Evolutionary conservation across 2,329 filamentous ascomycete species (phyloP), one percentile per base, ranked within the genome.

Genomic region (Diplodia seriata): DNA sequence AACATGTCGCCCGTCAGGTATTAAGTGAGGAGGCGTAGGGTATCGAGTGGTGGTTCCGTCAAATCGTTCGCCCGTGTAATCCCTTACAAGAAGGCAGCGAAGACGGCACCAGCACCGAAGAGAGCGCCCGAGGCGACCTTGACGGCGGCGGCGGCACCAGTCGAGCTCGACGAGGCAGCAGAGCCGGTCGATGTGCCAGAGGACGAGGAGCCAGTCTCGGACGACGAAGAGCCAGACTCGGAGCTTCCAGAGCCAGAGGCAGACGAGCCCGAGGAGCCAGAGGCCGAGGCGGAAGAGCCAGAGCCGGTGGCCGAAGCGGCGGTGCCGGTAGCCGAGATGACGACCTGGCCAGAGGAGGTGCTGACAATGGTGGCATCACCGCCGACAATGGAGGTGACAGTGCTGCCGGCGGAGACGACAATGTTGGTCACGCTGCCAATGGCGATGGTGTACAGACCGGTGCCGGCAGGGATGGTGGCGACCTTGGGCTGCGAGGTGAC

Each of bases 381-480:
- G 49, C 72, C 63, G 55, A 77, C 65, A 49, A 76, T 77, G 68
- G 76, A 77, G 70, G 72, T 75, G 74, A 51, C 50, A 29, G 74
- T 78, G 65, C 61, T 66, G 73, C 75, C 74, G 68, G 74, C 76
- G 67, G 72, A 74, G 70, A 79, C 76, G 55, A 75, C 73, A 36
- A 77, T 62, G 50, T 73, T 74, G 69, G 72, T 70, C 51, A 70
- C 69, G 59, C 73, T 72, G 31, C 70, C 70, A 49, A 77, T 69
- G 63, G 73, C 65, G 65, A 78, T 72, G 67, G 78, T 80, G 72
- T 75, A 69, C 69, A 78, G 68, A 69, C 78, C 78, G 15, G 75
- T 62, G 70, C 72, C 73, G 9, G 77, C 78, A 2, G 78, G 78
- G 66, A 80, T 77, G 71, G 73, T 71, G 63, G 73, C 75, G 26